Evolutionary conservation across 2,329 filamentous ascomycete species (phyloP).

Genomic region (Pseudogymnoascus sp.): DNA sequence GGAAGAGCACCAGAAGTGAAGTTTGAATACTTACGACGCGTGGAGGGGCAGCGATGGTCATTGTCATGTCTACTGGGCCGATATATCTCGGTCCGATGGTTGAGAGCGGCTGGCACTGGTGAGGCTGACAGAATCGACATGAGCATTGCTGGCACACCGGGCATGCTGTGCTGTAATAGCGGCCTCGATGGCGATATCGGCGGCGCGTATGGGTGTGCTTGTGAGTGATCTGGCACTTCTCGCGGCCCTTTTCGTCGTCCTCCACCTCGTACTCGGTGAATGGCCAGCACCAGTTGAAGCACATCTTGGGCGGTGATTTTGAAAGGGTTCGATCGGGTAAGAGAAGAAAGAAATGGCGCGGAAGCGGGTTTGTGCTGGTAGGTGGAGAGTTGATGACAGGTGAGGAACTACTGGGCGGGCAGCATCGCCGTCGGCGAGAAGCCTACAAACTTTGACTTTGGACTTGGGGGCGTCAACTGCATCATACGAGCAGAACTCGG

Average conservation of each 20-base stretch:
- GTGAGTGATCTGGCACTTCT: neutral
- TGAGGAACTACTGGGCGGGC: neutral
- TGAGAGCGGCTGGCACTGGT: neutral
- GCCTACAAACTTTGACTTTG: neutral
- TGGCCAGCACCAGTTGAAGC: constrained; percentile 7
- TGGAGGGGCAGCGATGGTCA: neutral
- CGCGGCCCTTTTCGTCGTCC: neutral
- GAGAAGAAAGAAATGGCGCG: neutral
- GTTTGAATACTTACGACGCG: neutral
- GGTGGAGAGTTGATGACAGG: neutral
- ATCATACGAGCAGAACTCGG: neutral
- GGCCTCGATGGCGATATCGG: neutral
- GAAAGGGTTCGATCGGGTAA: neutral
- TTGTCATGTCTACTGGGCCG: neutral
- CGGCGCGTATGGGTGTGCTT: neutral
- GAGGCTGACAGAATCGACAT: neutral
- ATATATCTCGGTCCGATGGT: neutral
- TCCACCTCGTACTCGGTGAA: neutral
- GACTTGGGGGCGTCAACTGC: neutral
- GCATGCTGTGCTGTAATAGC: neutral
- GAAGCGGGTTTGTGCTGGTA: neutral
- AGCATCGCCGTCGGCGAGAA: neutral
- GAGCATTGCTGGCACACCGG: neutral
- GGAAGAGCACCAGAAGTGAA: neutral
- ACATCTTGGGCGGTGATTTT: neutral